Conservation (phyloP, 164 flowering plant species). For the Taxillus chinensis region DNA sequence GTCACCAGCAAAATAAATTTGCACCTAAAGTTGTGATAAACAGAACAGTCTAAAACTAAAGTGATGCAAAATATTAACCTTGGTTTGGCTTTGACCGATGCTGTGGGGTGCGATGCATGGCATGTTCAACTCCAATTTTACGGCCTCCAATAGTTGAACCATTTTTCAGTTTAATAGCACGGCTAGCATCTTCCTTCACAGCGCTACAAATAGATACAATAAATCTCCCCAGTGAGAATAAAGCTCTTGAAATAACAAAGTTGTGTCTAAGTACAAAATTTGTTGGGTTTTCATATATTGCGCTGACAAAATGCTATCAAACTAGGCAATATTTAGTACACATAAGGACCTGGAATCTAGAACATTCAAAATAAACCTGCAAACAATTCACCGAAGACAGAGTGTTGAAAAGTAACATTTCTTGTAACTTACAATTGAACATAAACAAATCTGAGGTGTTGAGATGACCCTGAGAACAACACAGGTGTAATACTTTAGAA, state of each 20-base stretch:
- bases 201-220: constrained; percentile 38
- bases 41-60: too few species aligned
- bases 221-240: background rate
- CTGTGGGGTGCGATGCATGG: constrained; percentile 66
- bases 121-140: constrained; percentile 70
- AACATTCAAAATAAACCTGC: background rate
- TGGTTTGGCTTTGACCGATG: constrained; percentile 46
- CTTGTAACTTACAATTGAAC: constrained; percentile 73
- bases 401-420: background rate
- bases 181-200: constrained; percentile 63
- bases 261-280: too few species aligned
- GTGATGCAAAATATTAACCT: constrained; percentile 27
- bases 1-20: too few species aligned
- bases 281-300: too few species aligned
- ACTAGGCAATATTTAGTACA: too few species aligned
- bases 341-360: background rate
- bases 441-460: constrained; percentile 77
- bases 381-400: background rate
- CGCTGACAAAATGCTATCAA: too few species aligned
- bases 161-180: constrained; percentile 72
- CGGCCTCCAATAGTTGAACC: constrained; percentile 65
- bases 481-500: too few species aligned
- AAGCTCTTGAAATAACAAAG: too few species aligned
- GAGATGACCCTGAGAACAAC: constrained; percentile 50
- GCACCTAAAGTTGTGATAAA: too few species aligned